These are phyloP conservation scores for Podospora anserina DNA, from an alignment of 495 filamentous ascomycete genomes.

Conservation along the genomic window DNA sequence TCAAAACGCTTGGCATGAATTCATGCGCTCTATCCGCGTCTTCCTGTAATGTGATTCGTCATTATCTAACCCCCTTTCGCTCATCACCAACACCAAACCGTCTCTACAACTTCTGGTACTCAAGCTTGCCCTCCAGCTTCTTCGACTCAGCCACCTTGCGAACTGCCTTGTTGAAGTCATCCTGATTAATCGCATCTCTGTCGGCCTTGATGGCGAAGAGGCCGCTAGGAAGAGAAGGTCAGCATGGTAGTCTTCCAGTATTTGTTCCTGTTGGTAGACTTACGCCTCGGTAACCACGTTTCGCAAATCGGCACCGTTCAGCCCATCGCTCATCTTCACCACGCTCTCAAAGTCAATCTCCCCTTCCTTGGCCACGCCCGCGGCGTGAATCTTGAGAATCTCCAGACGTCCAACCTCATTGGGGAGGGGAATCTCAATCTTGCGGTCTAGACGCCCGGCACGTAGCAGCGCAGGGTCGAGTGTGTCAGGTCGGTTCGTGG, in stretches of 20 bases:
- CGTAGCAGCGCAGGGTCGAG: constrained; percentile 92
- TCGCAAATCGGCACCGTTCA: constrained; percentile 95
- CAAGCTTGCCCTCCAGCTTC: constrained; percentile 96
- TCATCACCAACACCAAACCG: not conserved
- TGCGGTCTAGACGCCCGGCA: constrained; percentile 91
- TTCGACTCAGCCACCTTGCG: constrained; percentile 95
- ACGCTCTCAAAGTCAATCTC: constrained; percentile 99
- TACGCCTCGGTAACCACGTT: constrained; percentile 99
- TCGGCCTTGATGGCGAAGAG: constrained; percentile 98
- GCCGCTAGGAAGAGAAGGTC: constrained; percentile 55
- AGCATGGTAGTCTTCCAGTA: constrained; percentile 20
- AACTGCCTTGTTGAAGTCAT: constrained; percentile 98
- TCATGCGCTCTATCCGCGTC: not conserved
- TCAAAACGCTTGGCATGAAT: not conserved
- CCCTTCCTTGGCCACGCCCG: constrained; percentile 79
- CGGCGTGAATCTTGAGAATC: constrained; percentile 97
- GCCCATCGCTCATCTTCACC: constrained; percentile 98
- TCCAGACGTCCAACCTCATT: constrained; percentile 97
- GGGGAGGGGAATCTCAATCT: constrained; percentile 98
- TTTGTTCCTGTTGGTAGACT: constrained; percentile 37
- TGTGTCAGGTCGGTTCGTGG: constrained; percentile 97
- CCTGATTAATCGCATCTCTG: constrained; percentile 90
- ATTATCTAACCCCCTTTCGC: not conserved
- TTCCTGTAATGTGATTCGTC: not conserved
- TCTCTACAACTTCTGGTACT: constrained; percentile 90